Percentiles rank a stretch among this genome's conserved stretches.
phyloP scores from a whole-genome alignment of 1,139 yeast genomes.

The Chernovozyma aurita region DNA sequence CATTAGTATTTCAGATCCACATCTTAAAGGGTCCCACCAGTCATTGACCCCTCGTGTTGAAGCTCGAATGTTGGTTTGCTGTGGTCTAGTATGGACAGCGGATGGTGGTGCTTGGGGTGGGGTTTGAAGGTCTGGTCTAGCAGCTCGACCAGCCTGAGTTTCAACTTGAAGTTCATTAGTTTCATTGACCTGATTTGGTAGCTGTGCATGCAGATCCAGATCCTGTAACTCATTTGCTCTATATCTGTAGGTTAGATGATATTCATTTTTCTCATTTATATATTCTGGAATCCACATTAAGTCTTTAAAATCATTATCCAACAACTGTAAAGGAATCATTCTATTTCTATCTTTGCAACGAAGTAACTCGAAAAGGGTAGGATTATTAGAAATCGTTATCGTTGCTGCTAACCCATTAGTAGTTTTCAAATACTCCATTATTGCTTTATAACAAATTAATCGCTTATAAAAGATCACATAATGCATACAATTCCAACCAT shows the following conservation, averaged over 20 bases:
- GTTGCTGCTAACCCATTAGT: constrained; percentile 10
- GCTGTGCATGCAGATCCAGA: constrained; percentile 5
- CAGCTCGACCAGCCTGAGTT: neutral
- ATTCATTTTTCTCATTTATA: constrained; percentile 29
- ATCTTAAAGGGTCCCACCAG: constrained; percentile 37
- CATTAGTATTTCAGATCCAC: constrained; percentile 59
- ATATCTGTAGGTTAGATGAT: constrained; percentile 21
- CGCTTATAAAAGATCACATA: constrained; percentile 59
- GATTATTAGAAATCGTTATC: constrained; percentile 17
- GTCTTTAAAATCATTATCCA: constrained; percentile 40
- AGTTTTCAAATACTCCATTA: constrained; percentile 34
- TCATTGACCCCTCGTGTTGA: constrained; percentile 9
- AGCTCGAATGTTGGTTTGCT: constrained; percentile 2
- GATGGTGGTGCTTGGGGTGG: neutral
- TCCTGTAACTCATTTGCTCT: constrained; percentile 5
- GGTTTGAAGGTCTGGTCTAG: neutral
- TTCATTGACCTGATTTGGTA: constrained; percentile 1
- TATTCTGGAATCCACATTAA: constrained; percentile 43
- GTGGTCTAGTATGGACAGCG: neutral
- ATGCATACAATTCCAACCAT: constrained; percentile 82
- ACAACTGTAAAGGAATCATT: constrained; percentile 57
- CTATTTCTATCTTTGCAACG: constrained; percentile 66
- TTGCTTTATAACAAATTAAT: constrained; percentile 48
- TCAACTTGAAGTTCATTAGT: neutral
- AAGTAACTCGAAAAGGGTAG: constrained; percentile 33